Percentiles rank a stretch among this genome's conserved stretches.
Evolutionary conservation across 2,329 filamentous ascomycete species (phyloP).

Genomic region (Ceratocystis colombiana): DNA sequence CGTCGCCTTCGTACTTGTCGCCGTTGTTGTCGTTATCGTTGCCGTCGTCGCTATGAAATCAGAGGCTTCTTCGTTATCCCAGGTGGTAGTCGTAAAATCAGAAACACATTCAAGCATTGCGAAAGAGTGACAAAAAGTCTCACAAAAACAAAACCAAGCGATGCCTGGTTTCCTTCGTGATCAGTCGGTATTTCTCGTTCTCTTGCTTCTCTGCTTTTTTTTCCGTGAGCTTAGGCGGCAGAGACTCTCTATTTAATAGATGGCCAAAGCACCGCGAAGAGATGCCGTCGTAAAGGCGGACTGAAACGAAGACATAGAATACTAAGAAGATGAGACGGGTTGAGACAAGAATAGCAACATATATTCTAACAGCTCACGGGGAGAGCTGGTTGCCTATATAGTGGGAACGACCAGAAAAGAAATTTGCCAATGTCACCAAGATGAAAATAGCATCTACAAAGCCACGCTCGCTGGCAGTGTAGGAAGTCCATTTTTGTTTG

Average conservation of each 20-base stretch:
- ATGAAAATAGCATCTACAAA: too few species aligned
- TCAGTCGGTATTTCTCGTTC: background rate
- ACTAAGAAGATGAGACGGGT: background rate
- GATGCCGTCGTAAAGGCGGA: background rate
- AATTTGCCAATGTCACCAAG: too few species aligned
- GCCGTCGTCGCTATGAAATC: background rate
- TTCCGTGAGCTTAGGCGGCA: background rate
- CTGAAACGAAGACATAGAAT: background rate
- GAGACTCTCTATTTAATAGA: slow-evolving; percentile 6
- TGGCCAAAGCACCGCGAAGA: background rate
- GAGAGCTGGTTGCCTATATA: slow-evolving; percentile 1
- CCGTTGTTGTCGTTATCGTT: background rate
- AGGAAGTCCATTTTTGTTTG: background rate
- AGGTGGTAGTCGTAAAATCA: background rate
- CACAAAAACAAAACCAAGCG: background rate
- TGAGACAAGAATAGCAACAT: slow-evolving; percentile 8
- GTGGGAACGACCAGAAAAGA: too few species aligned
- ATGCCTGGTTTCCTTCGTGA: background rate
- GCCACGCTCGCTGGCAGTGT: background rate
- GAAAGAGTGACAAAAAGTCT: background rate
- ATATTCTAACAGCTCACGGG: background rate
- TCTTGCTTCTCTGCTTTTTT: background rate
- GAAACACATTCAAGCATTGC: background rate
- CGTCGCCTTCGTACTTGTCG: background rate
- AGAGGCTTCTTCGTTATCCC: background rate